Evolutionary conservation across 2,329 filamentous ascomycete genomes (phyloP).

Genomic region (Penicillium rolfsii): DNA sequence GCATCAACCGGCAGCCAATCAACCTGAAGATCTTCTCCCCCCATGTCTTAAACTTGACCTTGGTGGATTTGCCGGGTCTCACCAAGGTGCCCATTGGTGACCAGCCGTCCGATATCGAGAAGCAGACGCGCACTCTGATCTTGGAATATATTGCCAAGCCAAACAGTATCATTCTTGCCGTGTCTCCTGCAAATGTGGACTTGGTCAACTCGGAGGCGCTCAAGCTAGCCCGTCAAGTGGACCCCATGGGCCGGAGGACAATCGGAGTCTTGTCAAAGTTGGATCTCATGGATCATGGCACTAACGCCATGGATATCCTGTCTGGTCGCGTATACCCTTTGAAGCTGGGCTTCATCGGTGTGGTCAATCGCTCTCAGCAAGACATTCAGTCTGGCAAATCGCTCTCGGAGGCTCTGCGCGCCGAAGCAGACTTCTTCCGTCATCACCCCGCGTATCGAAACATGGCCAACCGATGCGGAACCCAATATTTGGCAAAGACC

Average conservation of each 20-base stretch:
- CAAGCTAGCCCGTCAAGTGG: conserved; percentile 95
- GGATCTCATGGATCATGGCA: conserved; percentile 98
- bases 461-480: conserved; percentile 90
- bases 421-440: conserved; percentile 92
- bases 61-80: conserved; percentile 92
- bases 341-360: conserved; percentile 96
- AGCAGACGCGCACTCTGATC: conserved; percentile 94
- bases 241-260: conserved; percentile 88
- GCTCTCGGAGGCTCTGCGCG: conserved; percentile 86
- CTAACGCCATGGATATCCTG: conserved; percentile 96
- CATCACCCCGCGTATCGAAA: conserved; percentile 97
- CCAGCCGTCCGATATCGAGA: conserved; percentile 96
- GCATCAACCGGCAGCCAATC: conserved; percentile 95
- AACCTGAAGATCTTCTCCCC: conserved; percentile 99
- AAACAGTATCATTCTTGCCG: conserved; percentile 95
- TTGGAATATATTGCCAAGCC: conserved; percentile 98
- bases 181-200: conserved; percentile 96
- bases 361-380: conserved; percentile 97
- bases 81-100: conserved; percentile 99
- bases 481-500: conserved; percentile 90
- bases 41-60: conserved; percentile 90
- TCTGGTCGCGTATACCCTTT: conserved; percentile 94
- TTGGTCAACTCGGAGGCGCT: conserved; percentile 97
- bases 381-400: conserved; percentile 96
- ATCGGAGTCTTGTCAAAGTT: conserved; percentile 97